Evolutionary conservation across 768 basidiomycete species (phyloP).

Genomic region (Suillus americanus): DNA sequence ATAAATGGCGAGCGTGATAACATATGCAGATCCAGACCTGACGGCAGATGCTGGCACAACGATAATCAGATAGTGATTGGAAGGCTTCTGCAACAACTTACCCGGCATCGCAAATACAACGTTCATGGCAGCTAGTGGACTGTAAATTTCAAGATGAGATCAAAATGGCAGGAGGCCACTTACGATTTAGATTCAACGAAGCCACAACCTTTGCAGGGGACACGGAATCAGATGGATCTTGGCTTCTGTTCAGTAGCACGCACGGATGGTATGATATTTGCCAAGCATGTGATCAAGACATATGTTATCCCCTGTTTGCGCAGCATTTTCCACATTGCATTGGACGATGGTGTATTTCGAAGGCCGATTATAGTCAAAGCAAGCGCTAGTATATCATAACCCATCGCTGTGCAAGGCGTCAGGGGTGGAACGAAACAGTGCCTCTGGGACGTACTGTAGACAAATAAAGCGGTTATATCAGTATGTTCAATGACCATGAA

Average conservation of each 20-base stretch:
- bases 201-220: not conserved
- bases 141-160: not conserved
- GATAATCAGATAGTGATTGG: not conserved
- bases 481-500: not conserved
- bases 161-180: not conserved
- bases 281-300: not conserved
- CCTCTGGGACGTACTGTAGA: not conserved
- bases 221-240: not conserved
- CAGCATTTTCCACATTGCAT: not conserved
- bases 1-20: not conserved
- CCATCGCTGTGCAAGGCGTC: not conserved
- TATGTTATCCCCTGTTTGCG: not conserved
- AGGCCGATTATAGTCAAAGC: not conserved
- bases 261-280: not conserved
- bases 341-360: not conserved
- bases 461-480: not conserved
- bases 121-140: not conserved
- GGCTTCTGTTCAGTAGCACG: not conserved
- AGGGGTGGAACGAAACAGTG: not conserved
- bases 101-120: not conserved
- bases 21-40: not conserved
- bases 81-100: not conserved
- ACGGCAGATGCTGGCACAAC: not conserved
- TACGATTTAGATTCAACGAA: not conserved
- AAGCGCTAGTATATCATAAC: slow-evolving; percentile 1